Percentiles rank a stretch among this genome's conserved stretches.
phyloP scores from a whole-genome alignment of 2,329 filamentous ascomycete genomes.

The Aureobasidium zeae region DNA sequence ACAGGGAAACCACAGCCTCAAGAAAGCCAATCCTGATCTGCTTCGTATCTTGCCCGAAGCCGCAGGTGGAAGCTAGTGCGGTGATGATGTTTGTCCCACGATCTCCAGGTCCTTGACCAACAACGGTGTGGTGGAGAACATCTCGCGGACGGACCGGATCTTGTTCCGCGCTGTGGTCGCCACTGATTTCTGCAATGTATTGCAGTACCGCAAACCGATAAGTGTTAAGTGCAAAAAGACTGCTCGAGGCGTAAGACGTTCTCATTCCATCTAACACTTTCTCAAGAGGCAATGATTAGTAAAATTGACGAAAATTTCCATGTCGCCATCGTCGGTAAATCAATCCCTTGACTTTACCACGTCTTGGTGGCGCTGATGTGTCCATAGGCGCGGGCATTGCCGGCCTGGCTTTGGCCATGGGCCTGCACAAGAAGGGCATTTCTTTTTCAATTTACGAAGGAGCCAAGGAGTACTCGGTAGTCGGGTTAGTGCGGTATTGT shows the following conservation, averaged over 20 bases:
- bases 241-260: too few species aligned
- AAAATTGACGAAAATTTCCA: background rate
- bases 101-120: too few species aligned
- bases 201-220: background rate
- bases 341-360: background rate
- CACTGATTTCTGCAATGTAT: too few species aligned
- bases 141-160: too few species aligned
- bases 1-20: too few species aligned
- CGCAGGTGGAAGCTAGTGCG: too few species aligned
- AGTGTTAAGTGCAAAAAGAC: background rate
- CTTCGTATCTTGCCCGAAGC: too few species aligned
- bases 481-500: background rate
- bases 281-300: background rate
- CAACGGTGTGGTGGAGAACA: too few species aligned
- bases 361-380: background rate
- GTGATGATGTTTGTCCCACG: too few species aligned
- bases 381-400: constrained; percentile 13
- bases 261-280: too few species aligned
- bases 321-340: constrained; percentile 15
- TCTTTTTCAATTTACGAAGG: constrained; percentile 10
- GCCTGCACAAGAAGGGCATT: constrained; percentile 5
- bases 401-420: constrained; percentile 16
- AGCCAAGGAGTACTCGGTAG: constrained; percentile 7
- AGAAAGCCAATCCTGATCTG: too few species aligned
- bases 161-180: background rate